Conservation (phyloP, 2,329 filamentous ascomycete species). For the Exophiala alcalophila region DNA sequence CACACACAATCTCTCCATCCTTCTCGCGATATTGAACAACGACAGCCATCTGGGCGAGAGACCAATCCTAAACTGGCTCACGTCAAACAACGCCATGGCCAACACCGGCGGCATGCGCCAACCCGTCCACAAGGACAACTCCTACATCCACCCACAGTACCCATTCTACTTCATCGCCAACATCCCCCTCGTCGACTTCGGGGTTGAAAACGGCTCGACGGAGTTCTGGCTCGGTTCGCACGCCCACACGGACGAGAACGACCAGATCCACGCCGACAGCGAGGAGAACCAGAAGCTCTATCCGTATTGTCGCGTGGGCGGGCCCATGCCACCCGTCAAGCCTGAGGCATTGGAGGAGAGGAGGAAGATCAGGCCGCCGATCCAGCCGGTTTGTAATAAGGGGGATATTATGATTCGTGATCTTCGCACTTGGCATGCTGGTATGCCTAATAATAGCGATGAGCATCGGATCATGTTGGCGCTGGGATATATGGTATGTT, state of each 20-base stretch:
- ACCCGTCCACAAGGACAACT: slow-evolving; percentile 41
- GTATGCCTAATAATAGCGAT: slow-evolving; percentile 35
- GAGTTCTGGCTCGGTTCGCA: slow-evolving; percentile 46
- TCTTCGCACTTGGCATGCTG: slow-evolving; percentile 35
- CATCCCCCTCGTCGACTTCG: slow-evolving; percentile 40
- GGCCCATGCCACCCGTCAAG: slow-evolving; percentile 22
- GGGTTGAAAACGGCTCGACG: slow-evolving; percentile 37
- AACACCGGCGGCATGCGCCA: slow-evolving; percentile 39
- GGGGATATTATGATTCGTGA: slow-evolving; percentile 36
- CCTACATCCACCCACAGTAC: slow-evolving; percentile 37
- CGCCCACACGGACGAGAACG: slow-evolving; percentile 33
- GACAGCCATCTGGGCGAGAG: slow-evolving; percentile 43
- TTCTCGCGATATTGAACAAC: too few species aligned
- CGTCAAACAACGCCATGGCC: slow-evolving; percentile 42
- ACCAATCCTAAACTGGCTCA: slow-evolving; percentile 41
- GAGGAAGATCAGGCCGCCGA: slow-evolving; percentile 31
- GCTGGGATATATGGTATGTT: slow-evolving; percentile 12
- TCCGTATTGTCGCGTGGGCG: too few species aligned
- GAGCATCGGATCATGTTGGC: slow-evolving; percentile 34
- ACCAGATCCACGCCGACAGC: slow-evolving; percentile 35
- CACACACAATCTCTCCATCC: not conserved
- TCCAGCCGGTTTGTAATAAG: slow-evolving; percentile 19
- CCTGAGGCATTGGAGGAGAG: slow-evolving; percentile 26
- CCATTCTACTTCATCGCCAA: slow-evolving; percentile 44
- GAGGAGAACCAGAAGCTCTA: slow-evolving; percentile 12